phyloP scores from a whole-genome alignment of 495 filamentous ascomycete species.

The Parathielavia hyrcaniae region DNA sequence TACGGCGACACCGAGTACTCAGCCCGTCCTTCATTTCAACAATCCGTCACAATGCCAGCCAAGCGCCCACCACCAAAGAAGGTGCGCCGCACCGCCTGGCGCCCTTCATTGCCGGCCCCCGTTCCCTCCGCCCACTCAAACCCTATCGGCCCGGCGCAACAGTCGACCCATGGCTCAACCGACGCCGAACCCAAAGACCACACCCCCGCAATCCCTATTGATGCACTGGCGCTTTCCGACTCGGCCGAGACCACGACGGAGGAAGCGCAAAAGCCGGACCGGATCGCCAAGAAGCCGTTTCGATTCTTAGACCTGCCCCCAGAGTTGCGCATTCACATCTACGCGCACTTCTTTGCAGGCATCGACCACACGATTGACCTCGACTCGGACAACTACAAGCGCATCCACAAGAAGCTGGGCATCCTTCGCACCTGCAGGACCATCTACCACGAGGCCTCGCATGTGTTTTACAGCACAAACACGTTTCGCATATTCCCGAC shows the following conservation, averaged over 20 bases:
- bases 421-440: slow-evolving; percentile 58
- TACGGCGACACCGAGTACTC: not conserved
- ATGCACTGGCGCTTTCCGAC: slow-evolving; percentile 30
- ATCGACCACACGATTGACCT: slow-evolving; percentile 59
- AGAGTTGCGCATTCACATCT: slow-evolving; percentile 69
- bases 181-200: slow-evolving; percentile 40
- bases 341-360: slow-evolving; percentile 53
- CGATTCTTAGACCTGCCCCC: slow-evolving; percentile 70
- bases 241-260: slow-evolving; percentile 1
- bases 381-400: slow-evolving; percentile 57
- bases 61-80: slow-evolving; percentile 23
- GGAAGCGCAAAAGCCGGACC: slow-evolving; percentile 20
- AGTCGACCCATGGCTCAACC: slow-evolving; percentile 41
- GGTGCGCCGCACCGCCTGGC: slow-evolving; percentile 28
- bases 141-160: slow-evolving; percentile 36
- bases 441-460: slow-evolving; percentile 64
- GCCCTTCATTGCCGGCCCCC: slow-evolving; percentile 28
- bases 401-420: slow-evolving; percentile 48
- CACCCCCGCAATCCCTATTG: slow-evolving; percentile 29
- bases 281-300: slow-evolving; percentile 44
- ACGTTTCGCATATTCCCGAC: slow-evolving; percentile 73
- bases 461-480: slow-evolving; percentile 68
- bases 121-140: slow-evolving; percentile 33
- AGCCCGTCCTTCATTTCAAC: not conserved
- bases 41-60: slow-evolving; percentile 30